Base-by-base conservation (phyloP, 2,329 filamentous ascomycete species). In the Neofusicoccum ribis region DNA sequence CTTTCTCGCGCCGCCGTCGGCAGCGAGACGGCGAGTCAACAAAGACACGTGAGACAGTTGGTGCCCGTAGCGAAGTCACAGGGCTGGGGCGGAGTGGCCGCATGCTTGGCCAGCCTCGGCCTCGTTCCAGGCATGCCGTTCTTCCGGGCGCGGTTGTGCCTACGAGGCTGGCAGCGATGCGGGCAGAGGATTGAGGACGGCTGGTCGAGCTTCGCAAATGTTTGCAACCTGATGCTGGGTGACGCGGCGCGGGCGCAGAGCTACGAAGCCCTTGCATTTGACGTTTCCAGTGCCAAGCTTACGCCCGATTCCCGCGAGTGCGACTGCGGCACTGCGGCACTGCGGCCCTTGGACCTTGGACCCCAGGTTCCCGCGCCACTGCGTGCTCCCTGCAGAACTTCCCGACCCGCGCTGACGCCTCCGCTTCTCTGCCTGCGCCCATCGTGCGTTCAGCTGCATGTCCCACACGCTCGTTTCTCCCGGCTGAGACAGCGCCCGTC, bases 341-440 rank as follows among this genome's bases (percentile, higher is more conserved):
- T 31, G 27, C 27, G 27, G 27, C 27, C 27, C 27, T 31, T 31
- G 27, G 27, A 31, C 27, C 27, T 31, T 31, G 27, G 27, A 31
- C 51, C 52, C 52, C 52, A 56, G 52, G 23, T 31, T 56, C 52
- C n/a, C 20, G 54, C 54, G 39, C 37, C 39, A 41, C 54, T 14
- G 39, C 54, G 20, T 44, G 54, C 54, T 58, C 54, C 54, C 54
- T 58, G 54, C 54, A 58, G 52, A 58, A 44, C 39, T 46, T 43
- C 20, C 54, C 54, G 39, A 41, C 54, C 54, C 51, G 34, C 52
- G 54, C 39, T 58, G 54, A 58, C 39, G 52, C 39, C 54, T 58
- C 54, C 54, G 44, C 54, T 31, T 31, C 27, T 31, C 27, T 31
- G 27, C 41, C 54, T 58, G 17, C 15, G 54, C 36, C n/a, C 36